These are phyloP conservation scores for Mitragyna speciosa DNA, from an alignment of 257 asterid genomes.

Conservation along the genomic window DNA sequence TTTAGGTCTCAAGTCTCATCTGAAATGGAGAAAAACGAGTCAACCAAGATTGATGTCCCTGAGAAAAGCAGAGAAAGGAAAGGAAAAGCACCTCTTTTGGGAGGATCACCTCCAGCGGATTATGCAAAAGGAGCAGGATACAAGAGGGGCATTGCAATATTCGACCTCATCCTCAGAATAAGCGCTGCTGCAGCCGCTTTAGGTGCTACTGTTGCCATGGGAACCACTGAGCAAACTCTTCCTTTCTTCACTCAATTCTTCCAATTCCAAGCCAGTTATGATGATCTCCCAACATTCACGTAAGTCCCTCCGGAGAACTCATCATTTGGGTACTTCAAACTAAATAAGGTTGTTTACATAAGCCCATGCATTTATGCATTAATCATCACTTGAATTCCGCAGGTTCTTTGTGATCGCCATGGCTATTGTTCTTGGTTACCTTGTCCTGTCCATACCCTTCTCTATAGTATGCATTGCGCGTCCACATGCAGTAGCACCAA, in stretches of 20 bases:
- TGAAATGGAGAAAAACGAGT: slow-evolving; percentile 54
- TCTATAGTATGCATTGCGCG: slow-evolving; percentile 58
- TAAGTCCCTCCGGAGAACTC: slow-evolving; percentile 25
- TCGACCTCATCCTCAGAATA: slow-evolving; percentile 71
- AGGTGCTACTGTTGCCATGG: slow-evolving; percentile 73
- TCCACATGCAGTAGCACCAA: slow-evolving; percentile 37
- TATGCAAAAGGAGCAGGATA: slow-evolving; percentile 30
- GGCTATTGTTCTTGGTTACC: slow-evolving; percentile 57
- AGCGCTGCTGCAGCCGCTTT: slow-evolving; percentile 60
- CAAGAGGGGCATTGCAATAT: slow-evolving; percentile 59
- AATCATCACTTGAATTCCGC: background rate
- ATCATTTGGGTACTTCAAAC: background rate
- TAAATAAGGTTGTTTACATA: background rate
- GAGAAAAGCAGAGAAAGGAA: slow-evolving; percentile 68
- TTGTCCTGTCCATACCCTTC: slow-evolving; percentile 66
- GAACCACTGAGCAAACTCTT: slow-evolving; percentile 77
- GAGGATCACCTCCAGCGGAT: slow-evolving; percentile 11
- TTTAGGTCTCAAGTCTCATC: background rate
- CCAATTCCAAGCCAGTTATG: slow-evolving; percentile 83
- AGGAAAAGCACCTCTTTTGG: slow-evolving; percentile 74
- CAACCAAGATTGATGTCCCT: slow-evolving; percentile 51
- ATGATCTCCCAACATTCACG: slow-evolving; percentile 80
- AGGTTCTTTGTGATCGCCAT: slow-evolving; percentile 73
- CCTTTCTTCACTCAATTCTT: slow-evolving; percentile 93
- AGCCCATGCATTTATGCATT: background rate